Percentiles rank a stretch among this genome's conserved stretches.
These are phyloP conservation scores for Dictyostelium purpureum DNA, from an alignment of 78 protist species.

Conservation along the genomic window DNA sequence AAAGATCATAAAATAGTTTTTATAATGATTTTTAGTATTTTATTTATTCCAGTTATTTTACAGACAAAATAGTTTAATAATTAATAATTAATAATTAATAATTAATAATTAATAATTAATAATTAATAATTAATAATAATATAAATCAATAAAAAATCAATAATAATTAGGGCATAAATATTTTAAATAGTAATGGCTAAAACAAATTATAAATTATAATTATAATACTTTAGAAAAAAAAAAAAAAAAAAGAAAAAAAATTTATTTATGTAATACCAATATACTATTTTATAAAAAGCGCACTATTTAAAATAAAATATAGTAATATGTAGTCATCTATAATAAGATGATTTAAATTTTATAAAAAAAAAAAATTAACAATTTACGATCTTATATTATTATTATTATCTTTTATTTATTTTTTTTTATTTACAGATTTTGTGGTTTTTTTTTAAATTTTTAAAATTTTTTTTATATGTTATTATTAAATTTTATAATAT, in stretches of 20 bases:
- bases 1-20: conserved; percentile 33
- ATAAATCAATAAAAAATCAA: not conserved
- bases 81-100: no score
- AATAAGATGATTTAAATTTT: no score
- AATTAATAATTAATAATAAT: not conserved
- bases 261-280: no score
- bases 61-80: no score
- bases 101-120: no score
- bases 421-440: not conserved
- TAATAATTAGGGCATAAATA: no score
- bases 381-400: not conserved
- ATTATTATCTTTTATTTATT: not conserved
- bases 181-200: not conserved
- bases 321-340: no score
- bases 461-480: not conserved
- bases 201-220: not conserved
- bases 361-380: no score
- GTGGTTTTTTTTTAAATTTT: not conserved
- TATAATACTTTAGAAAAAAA: not conserved
- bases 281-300: no score
- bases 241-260: not conserved
- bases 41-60: conserved; percentile 3
- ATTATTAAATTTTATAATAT: not conserved
- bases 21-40: conserved; percentile 10
- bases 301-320: no score